Base-by-base conservation (phyloP, 2,329 filamentous ascomycete species). In the Beauveria caledonica region DNA sequence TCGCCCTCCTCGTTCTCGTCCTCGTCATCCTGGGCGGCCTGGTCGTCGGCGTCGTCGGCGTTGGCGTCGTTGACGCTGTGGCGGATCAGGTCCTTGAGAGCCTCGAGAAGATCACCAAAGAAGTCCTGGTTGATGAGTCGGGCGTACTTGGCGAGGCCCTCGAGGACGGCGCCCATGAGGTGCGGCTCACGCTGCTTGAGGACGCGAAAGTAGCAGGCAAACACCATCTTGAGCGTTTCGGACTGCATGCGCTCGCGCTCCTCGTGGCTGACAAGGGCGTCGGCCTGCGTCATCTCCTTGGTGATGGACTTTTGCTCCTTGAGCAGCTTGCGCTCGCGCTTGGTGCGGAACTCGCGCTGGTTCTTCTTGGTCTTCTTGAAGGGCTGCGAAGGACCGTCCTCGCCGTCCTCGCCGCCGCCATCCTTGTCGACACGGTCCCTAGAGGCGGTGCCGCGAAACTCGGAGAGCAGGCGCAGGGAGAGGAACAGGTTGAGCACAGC, bases 51-150 rank as follows among this genome's bases (percentile, higher is more conserved):
- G 0, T 71, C 71, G 4, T 77, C 78, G 1, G 72, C 76, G 11
- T 78, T 76, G 3, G 78, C 79, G 17, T 81, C 77, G 0, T 80
- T 78, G 68, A 88, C 83, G 57, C 89, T 88, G 66, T 92, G 85
- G 4, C 85, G 84, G 67, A 97, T 93, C 49, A 99, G 83, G 64
- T 99, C 94, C 73, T 96, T 95, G 44, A 99, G 80, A 0, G 92
- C 93, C 74, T 97, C 94, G 11, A 99, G 83, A 33, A 99, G 81
- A 70, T 99, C 94, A 29, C 93, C 94, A 68, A 99, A 99, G 78
- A 99, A 97, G 71, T 99, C 91, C 70, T 99, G 92, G 76, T 99
- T 99, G 80, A 99, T 99, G 62, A 99, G 82, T 71, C 97, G 94
- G 3, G 92, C 87, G 71, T 96, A 99, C 70, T 92, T 92, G 55